phyloP scores from a whole-genome alignment of 306 rosid species.

The Pyrus bretschneideri region DNA sequence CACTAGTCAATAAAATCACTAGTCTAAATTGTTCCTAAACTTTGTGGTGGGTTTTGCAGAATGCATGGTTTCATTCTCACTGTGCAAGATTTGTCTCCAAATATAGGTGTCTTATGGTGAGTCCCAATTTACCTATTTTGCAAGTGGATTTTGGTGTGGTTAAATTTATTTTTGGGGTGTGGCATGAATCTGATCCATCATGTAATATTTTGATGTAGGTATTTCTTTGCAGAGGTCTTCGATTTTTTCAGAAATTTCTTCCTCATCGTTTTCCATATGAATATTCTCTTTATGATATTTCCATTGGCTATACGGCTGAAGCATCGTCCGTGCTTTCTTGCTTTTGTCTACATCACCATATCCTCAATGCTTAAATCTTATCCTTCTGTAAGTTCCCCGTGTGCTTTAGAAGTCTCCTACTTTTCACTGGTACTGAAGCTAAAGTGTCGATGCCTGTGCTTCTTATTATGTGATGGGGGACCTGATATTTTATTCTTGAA shows the following conservation, averaged over 20 bases:
- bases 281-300: conserved; percentile 73
- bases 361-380: conserved; percentile 83
- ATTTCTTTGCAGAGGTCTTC: conserved; percentile 94
- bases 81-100: conserved; percentile 84
- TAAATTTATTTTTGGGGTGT: conserved; percentile 3
- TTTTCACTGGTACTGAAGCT: not conserved
- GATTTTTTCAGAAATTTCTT: conserved; percentile 83
- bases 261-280: conserved; percentile 80
- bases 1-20: not conserved
- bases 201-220: conserved; percentile 48
- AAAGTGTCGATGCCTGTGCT: not conserved
- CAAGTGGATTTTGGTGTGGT: not conserved
- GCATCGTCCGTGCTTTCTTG: conserved; percentile 87
- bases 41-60: conserved; percentile 46
- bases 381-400: conserved; percentile 55
- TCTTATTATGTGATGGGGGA: not conserved
- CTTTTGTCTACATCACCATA: conserved; percentile 62
- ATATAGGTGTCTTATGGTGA: conserved; percentile 88
- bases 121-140: conserved; percentile 18
- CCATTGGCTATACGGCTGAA: conserved; percentile 78
- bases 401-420: not conserved
- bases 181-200: conserved; percentile 15
- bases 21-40: conserved; percentile 16
- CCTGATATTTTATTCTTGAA: conserved; percentile 15
- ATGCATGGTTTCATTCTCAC: conserved; percentile 94